Base-by-base conservation (phyloP, 441 rosid species). In the Kokia cookei region DNA sequence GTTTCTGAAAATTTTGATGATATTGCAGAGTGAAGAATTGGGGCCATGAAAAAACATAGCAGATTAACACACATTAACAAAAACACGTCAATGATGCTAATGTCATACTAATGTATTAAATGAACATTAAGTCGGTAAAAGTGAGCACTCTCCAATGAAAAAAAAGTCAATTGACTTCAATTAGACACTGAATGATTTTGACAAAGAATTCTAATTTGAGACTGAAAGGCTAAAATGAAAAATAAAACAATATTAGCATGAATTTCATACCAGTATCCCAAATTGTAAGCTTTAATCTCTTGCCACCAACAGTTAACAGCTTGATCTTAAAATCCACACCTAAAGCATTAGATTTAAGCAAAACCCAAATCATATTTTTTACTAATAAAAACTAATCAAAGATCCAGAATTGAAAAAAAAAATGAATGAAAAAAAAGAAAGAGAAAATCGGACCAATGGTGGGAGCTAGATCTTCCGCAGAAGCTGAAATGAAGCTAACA, bases 251-350 rank as follows among this genome's bases (percentile, higher is more conserved):
- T 45, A 65, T 40, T 1, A 42, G 14, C 13, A 48, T 14, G 50
- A 26, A 12, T 24, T 15, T 58, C 84, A 54, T 82, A 93, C 98
- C 99, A 61, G 99, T 95, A 80, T 95, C 99, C 99, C 99, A 95
- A 81, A 95, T 93, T 59, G 98, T 95, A 72, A 95, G 91, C 86
- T 95, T 95, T 67, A 95, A 77, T 78, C 87, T 82, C 85, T 90
- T 95, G 76, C 91, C 98, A 62, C 84, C 89, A 0, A 95, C 93
- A 62, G 84, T 86, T 61, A 95, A 86, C 80, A 78, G 89, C 87
- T 91, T 93, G 90, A 95, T 93, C 91, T 95, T 95, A 67, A 95
- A 91, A 84, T 95, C 98, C 79, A 95, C 97, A 77, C 98, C 99
- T 95, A 83, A 69, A 81, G 53, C 60, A 69, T 32, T n/a, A 59